A percentile compares a stretch with the other conserved stretches of the same genome.
phyloP scores from a whole-genome alignment of 2,329 filamentous ascomycete species.

The Tolypocladium endophyticum region DNA sequence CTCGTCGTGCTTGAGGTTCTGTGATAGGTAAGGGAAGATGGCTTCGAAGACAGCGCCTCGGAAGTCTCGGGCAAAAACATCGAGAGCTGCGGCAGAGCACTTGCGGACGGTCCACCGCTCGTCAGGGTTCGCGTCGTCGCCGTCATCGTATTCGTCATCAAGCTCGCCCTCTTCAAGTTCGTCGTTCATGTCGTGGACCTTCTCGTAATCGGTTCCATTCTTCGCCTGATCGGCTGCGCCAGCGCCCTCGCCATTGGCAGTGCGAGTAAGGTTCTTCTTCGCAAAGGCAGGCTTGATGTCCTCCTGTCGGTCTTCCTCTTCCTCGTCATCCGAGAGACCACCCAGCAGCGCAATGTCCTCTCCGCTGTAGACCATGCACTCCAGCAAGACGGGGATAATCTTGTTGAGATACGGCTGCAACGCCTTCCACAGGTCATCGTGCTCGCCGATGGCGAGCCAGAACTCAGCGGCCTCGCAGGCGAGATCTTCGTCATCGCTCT shows the following conservation, averaged over 20 bases:
- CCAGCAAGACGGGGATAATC: constrained; percentile 81
- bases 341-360: constrained; percentile 84
- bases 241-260: constrained; percentile 40
- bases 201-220: constrained; percentile 44
- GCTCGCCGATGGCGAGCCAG: constrained; percentile 89
- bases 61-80: constrained; percentile 89
- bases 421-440: constrained; percentile 65
- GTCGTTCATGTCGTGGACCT: constrained; percentile 52
- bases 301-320: constrained; percentile 78
- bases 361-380: constrained; percentile 93
- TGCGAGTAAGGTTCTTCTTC: constrained; percentile 51
- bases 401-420: constrained; percentile 69
- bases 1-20: constrained; percentile 76
- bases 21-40: constrained; percentile 84
- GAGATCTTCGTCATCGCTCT: constrained; percentile 76
- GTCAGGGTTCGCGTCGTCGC: constrained; percentile 74
- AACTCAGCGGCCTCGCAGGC: constrained; percentile 95
- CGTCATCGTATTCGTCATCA: constrained; percentile 59
- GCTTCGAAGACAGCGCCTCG: constrained; percentile 79
- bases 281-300: constrained; percentile 92
- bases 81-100: constrained; percentile 89
- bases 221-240: constrained; percentile 39
- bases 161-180: constrained; percentile 84
- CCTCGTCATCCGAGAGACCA: constrained; percentile 78
- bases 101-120: constrained; percentile 93